Evolutionary conservation across 768 basidiomycete genomes (phyloP).

Genomic region (Tricholomella constricta): DNA sequence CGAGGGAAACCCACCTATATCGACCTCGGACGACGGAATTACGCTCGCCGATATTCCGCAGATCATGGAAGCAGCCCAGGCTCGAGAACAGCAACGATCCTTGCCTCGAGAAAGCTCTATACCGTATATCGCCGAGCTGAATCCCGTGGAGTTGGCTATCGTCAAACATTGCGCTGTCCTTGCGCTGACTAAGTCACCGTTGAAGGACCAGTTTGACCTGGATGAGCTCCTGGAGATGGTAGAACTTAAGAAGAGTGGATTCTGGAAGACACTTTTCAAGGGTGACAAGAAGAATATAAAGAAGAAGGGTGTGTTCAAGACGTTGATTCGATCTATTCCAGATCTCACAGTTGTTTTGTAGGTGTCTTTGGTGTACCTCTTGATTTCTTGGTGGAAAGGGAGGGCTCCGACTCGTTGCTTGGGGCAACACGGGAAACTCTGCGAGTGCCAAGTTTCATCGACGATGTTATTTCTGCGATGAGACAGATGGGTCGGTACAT

Average conservation of each 20-base stretch:
- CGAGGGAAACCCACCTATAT: slow-evolving; percentile 38
- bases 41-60: slow-evolving; percentile 95
- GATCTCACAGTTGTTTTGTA: slow-evolving; percentile 26
- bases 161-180: slow-evolving; percentile 91
- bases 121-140: slow-evolving; percentile 84
- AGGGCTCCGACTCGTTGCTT: slow-evolving; percentile 93
- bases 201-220: slow-evolving; percentile 82
- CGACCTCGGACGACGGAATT: slow-evolving; percentile 71
- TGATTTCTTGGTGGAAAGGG: slow-evolving; percentile 89
- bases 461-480: slow-evolving; percentile 98
- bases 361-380: slow-evolving; percentile 94
- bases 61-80: slow-evolving; percentile 89
- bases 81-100: slow-evolving; percentile 84
- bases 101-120: slow-evolving; percentile 75
- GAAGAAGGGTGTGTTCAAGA: slow-evolving; percentile 66
- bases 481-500: slow-evolving; percentile 90
- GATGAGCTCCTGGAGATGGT: slow-evolving; percentile 94
- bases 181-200: slow-evolving; percentile 71
- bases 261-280: slow-evolving; percentile 97
- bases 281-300: slow-evolving; percentile 89
- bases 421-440: slow-evolving; percentile 85
- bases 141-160: slow-evolving; percentile 82
- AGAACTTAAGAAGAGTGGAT: slow-evolving; percentile 89
- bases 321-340: background rate
- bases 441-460: slow-evolving; percentile 95